A percentile compares a stretch with the other conserved stretches of the same genome.
Evolutionary conservation across 1,284 basidiomycete species (phyloP).

Genomic region (Lentinula novae-zelandiae): DNA sequence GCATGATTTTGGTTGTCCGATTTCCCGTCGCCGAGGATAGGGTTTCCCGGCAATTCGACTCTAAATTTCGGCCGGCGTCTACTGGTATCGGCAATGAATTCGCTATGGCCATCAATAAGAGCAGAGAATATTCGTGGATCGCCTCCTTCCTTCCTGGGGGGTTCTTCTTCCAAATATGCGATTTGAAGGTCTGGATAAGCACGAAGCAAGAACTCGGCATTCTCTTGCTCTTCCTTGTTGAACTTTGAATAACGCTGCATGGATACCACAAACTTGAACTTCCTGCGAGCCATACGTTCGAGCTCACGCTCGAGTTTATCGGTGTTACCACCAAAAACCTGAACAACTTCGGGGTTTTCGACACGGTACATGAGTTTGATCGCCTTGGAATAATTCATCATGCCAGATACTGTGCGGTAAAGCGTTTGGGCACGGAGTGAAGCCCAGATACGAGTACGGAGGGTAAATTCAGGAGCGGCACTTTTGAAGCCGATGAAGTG

Average conservation of each 20-base stretch:
- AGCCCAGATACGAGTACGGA: constrained; percentile 99
- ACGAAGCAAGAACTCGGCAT: constrained; percentile 95
- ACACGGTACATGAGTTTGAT: constrained; percentile 99
- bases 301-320: constrained; percentile 96
- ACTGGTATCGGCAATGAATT: constrained; percentile 88
- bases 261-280: constrained; percentile 99
- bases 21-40: constrained; percentile 98
- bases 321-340: constrained; percentile 95
- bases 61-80: constrained; percentile 95
- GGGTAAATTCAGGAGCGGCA: constrained; percentile 95
- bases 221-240: constrained; percentile 99
- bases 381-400: constrained; percentile 99
- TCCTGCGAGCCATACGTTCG: constrained; percentile 95
- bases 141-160: constrained; percentile 89
- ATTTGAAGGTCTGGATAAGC: constrained; percentile 99
- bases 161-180: constrained; percentile 97
- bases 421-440: constrained; percentile 97
- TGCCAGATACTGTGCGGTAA: constrained; percentile 97
- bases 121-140: constrained; percentile 95
- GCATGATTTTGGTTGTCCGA: constrained; percentile 99
- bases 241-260: constrained; percentile 99
- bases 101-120: constrained; percentile 96
- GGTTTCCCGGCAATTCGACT: constrained; percentile 97
- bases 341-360: constrained; percentile 98
- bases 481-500: constrained; percentile 99